Evolutionary conservation across 306 rosid genomes (phyloP), one percentile per base, ranked within the genome.

Genomic region (Lupinus albus): DNA sequence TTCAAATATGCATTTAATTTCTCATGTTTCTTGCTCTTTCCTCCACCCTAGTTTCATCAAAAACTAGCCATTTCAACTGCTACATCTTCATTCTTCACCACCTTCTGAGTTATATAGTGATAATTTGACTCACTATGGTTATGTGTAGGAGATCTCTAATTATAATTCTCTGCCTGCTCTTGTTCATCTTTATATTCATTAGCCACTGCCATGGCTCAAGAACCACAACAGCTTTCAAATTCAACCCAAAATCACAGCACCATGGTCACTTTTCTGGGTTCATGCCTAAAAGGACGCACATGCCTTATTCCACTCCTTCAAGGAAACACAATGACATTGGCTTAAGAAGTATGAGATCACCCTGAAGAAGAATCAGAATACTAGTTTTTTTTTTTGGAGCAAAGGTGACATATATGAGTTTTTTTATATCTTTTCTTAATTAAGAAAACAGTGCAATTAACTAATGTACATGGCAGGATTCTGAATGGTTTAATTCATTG

Each of bases 261-360:
- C 74, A 77, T 0, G 99, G 97, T 58, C 87, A 93, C 78, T 93
- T 90, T 76, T 71, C 75, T 52, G 96, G 91, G 0, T 93, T 80
- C 84, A 89, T 93, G 68, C 98, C 98, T 0, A 88, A 82, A 82
- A 82, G 98, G 72, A 69, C 83, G 68, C 98, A 91, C 0, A 84
- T 93, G 33, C 97, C 98, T 0, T 82, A 80, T 44, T 93, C 98
- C 5, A 90, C 94, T 16, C 98, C 98, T 71, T 93, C 98, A 11
- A 89, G 97, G 81, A 89, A 88, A 74, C 98, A 93, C 82, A 93
- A 93, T 67, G 91, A 84, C 72, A 88, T 93, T 82, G 98, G 97
- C 62, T 81, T 92, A 64, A 65, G 72, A 81, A 83, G 87, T 67
- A 81, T 89, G 91, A 80, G 84, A 73, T 87, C 95, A 38, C 95